Percentiles rank a stretch among this genome's conserved stretches.
phyloP scores from a whole-genome alignment of 495 filamentous ascomycete species.

The Aspergillus incahuasiensis region DNA sequence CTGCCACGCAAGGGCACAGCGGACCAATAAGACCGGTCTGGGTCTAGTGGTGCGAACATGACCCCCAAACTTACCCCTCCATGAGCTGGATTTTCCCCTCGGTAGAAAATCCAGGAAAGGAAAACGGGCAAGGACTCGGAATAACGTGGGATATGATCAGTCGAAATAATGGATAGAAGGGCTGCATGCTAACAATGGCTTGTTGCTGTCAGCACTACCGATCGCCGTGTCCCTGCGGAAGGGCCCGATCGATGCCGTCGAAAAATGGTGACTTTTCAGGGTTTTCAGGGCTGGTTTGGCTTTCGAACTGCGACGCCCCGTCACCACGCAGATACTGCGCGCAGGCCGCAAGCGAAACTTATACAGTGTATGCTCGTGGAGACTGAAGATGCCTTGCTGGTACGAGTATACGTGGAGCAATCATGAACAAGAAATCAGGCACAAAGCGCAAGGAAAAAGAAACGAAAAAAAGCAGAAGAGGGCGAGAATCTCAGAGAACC shows the following conservation, averaged over 20 bases:
- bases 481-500: conserved; percentile 1
- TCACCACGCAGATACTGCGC: conserved; percentile 13
- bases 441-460: conserved; percentile 1
- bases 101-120: background rate
- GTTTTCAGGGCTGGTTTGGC: background rate
- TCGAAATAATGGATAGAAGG: conserved; percentile 1
- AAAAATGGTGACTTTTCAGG: background rate
- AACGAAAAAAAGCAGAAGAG: background rate
- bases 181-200: background rate
- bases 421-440: background rate
- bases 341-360: conserved; percentile 9
- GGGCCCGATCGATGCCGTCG: background rate
- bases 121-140: background rate
- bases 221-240: background rate
- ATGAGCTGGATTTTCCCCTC: background rate
- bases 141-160: background rate
- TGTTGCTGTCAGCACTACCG: background rate
- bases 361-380: background rate
- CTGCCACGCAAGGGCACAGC: conserved; percentile 18
- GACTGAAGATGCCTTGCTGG: conserved; percentile 5
- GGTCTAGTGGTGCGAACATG: conserved; percentile 5
- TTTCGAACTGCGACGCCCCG: conserved; percentile 10
- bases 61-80: background rate
- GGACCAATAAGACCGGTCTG: conserved; percentile 12
- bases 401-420: conserved; percentile 8